These are phyloP conservation scores for Aciculosporium take DNA, from an alignment of 2,329 filamentous ascomycete genomes.

Conservation along the genomic window DNA sequence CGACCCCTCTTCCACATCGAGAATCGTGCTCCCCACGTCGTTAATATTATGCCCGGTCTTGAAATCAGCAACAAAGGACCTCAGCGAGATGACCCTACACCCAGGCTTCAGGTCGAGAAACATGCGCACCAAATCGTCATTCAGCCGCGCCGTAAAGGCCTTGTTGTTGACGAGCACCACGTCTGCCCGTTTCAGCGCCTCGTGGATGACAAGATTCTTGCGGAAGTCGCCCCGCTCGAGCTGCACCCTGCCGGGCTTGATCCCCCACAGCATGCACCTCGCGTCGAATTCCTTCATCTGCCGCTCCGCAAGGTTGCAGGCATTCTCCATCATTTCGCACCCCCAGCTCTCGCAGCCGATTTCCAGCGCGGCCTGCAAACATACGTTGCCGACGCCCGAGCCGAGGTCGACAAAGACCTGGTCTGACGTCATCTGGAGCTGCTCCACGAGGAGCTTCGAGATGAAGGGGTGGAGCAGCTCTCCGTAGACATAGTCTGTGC, in stretches of 20 bases:
- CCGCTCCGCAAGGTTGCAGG: slow-evolving; percentile 64
- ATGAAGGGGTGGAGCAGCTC: slow-evolving; percentile 79
- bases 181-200: slow-evolving; percentile 69
- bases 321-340: slow-evolving; percentile 90
- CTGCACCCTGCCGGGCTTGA: slow-evolving; percentile 63
- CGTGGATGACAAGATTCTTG: slow-evolving; percentile 52
- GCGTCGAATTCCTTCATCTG: slow-evolving; percentile 73
- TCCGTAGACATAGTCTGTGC: slow-evolving; percentile 87
- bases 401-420: slow-evolving; percentile 90
- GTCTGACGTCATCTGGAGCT: slow-evolving; percentile 63
- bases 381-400: slow-evolving; percentile 91
- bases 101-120: slow-evolving; percentile 89
- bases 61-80: slow-evolving; percentile 73
- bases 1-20: slow-evolving; percentile 54
- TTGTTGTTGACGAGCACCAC: slow-evolving; percentile 98
- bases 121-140: slow-evolving; percentile 71
- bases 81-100: slow-evolving; percentile 79
- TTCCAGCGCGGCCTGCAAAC: slow-evolving; percentile 83
- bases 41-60: slow-evolving; percentile 63
- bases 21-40: slow-evolving; percentile 67
- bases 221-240: slow-evolving; percentile 78
- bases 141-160: slow-evolving; percentile 78
- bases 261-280: slow-evolving; percentile 80
- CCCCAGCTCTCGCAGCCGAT: slow-evolving; percentile 92
- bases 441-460: slow-evolving; percentile 61